Evolutionary conservation across 192 early-diverging fungal genomes (phyloP).

Genomic region (Lobosporangium transversale): DNA sequence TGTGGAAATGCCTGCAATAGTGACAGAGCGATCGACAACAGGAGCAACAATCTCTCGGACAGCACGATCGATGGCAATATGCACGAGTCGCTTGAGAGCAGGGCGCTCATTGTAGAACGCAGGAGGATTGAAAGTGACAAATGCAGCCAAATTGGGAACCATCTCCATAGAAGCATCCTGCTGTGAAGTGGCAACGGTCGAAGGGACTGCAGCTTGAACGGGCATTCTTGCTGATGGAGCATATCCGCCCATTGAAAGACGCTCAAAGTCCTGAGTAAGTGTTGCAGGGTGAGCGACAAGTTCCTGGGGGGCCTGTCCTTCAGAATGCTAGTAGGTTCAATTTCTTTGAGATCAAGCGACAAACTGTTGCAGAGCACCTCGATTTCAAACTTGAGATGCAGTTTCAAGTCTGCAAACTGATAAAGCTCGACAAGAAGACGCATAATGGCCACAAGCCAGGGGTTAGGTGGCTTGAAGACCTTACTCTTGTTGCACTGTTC

Average conservation of each 20-base stretch:
- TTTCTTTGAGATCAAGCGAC: slow-evolving; percentile 84
- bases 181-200: slow-evolving; percentile 10
- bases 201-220: slow-evolving; percentile 19
- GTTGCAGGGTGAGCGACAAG: slow-evolving; percentile 29
- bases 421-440: slow-evolving; percentile 92
- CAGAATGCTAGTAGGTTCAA: slow-evolving; percentile 71
- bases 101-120: slow-evolving; percentile 86
- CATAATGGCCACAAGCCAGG: slow-evolving; percentile 98
- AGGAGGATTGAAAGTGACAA: slow-evolving; percentile 84
- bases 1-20: slow-evolving; percentile 92
- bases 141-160: slow-evolving; percentile 70
- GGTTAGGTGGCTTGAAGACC: slow-evolving; percentile 95
- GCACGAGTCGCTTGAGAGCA: slow-evolving; percentile 87
- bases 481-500: slow-evolving; percentile 86
- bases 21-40: slow-evolving; percentile 92
- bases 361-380: slow-evolving; percentile 97
- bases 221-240: slow-evolving; percentile 37
- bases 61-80: slow-evolving; percentile 87
- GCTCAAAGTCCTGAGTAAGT: slow-evolving; percentile 53
- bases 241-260: slow-evolving; percentile 48
- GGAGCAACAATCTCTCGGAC: slow-evolving; percentile 90
- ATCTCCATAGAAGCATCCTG: slow-evolving; percentile 23
- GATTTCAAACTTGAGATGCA: slow-evolving; percentile 97
- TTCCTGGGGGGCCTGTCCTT: slow-evolving; percentile 67
- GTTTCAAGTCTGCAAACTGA: slow-evolving; percentile 90